phyloP scores from a whole-genome alignment of 495 filamentous ascomycete genomes.

The Xylaria palmicola region DNA sequence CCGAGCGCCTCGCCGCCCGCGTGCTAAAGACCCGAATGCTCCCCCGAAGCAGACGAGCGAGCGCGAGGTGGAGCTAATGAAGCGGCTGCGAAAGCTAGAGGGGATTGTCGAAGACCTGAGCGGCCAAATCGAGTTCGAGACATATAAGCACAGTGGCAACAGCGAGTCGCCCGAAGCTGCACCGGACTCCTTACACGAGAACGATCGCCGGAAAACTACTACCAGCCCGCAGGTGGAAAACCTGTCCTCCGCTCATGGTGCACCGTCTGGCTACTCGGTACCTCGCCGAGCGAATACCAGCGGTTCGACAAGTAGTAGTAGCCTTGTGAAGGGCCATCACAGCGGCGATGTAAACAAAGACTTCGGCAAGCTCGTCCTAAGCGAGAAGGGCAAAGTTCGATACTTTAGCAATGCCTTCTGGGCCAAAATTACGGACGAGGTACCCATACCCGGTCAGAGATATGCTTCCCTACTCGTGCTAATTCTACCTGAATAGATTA shows the following conservation, averaged over 20 bases:
- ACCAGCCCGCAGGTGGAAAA: slow-evolving; percentile 8
- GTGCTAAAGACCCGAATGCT: slow-evolving; percentile 57
- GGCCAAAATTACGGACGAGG: slow-evolving; percentile 86
- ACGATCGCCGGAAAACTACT: slow-evolving; percentile 30
- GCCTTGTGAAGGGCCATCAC: slow-evolving; percentile 9
- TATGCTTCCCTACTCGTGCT: slow-evolving; percentile 1
- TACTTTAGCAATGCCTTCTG: slow-evolving; percentile 91
- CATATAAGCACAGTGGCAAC: slow-evolving; percentile 36
- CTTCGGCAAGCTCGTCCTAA: slow-evolving; percentile 80
- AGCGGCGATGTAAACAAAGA: slow-evolving; percentile 58
- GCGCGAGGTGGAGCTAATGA: slow-evolving; percentile 74
- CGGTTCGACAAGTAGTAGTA: slow-evolving; percentile 22
- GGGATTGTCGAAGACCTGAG: slow-evolving; percentile 71
- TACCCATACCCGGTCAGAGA: slow-evolving; percentile 30
- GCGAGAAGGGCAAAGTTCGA: slow-evolving; percentile 71
- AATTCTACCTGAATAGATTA: slow-evolving; percentile 51
- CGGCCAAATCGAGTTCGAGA: slow-evolving; percentile 53
- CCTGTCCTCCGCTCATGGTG: slow-evolving; percentile 21
- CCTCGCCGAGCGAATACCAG: slow-evolving; percentile 25
- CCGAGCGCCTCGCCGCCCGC: slow-evolving; percentile 69
- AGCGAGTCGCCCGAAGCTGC: slow-evolving; percentile 42
- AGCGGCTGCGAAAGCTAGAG: slow-evolving; percentile 74
- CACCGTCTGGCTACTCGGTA: slow-evolving; percentile 20
- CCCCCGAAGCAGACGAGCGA: slow-evolving; percentile 53
- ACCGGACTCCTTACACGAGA: slow-evolving; percentile 21